Base-by-base conservation (phyloP, 73 alveolate genomes). In the Blepharisma stoltei region DNA sequence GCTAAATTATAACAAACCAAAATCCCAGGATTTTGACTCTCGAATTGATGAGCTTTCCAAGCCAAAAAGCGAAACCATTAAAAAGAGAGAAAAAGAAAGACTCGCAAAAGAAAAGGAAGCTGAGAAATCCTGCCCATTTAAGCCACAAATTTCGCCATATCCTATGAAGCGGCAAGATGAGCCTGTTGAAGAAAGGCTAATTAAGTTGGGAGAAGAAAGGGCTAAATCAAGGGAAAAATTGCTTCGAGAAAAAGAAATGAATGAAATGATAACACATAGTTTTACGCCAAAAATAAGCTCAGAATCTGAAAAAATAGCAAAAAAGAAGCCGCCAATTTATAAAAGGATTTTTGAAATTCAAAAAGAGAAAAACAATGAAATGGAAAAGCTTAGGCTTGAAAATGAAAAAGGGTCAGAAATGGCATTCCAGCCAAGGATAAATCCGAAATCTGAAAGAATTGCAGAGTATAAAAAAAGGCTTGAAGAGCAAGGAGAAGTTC, bases 131-230 rank as follows among this genome's bases (percentile, higher is more conserved):
- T 60, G 73, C 4, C 45, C 73, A 18, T 60, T 60, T 25, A 38
- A n/a, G 14, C 73, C 73, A 18, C 73, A 60, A 25, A 38, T 60
- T 20, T 14, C 73, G 49, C 73, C 73, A 18, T 60, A 60, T 60
- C 18, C 23, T 9, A 25, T 25, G 46, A 60, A 60, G 23, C 11
- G 18, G 18, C 23, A n/a, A 9, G 23, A 9, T 60, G 73, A 60
- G 11, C 14, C 14, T 8, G 23, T 60, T 25, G 73, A 60, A 25
- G 73, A 60, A 14, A 14, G 73, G 45, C 45, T 60, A 38, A 20
- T 60, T 8, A 60, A 60, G 23, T 4, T 60, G 5, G 73, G 73
- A 60, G 46, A 60, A 25, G 73, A 60, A 9, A n/a, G 23, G 46
- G 46, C 14, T 8, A 60, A 60, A 60, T 14, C 14, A n/a, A n/a